phyloP scores from a whole-genome alignment of 225 moss, liverwort and hornwort species.

The Climacium dendroides region DNA sequence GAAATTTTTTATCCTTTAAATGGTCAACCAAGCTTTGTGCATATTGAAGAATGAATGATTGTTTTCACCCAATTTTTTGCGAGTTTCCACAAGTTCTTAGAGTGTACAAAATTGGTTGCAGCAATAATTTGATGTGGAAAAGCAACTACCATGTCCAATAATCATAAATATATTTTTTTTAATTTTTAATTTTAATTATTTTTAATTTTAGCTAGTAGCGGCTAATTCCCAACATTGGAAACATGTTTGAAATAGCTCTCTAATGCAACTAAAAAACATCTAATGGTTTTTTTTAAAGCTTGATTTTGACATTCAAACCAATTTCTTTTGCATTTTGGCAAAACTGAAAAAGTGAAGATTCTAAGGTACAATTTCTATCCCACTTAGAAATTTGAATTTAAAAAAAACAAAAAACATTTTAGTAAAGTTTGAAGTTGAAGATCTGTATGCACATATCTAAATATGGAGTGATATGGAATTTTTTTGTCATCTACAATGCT shows the following conservation, averaged over 20 bases:
- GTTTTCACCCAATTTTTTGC: too few species aligned
- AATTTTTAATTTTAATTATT: too few species aligned
- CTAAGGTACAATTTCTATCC: accelerated
- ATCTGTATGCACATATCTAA: background rate
- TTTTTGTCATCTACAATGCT: accelerated
- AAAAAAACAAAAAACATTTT: background rate
- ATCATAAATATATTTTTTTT: too few species aligned
- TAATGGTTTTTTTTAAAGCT: background rate
- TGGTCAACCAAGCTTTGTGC: background rate
- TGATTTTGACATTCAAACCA: background rate
- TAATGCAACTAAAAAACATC: too few species aligned
- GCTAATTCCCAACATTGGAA: too few species aligned
- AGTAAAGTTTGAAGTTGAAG: background rate
- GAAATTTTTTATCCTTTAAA: background rate
- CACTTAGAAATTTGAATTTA: background rate
- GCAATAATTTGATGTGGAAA: too few species aligned
- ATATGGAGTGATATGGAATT: accelerated
- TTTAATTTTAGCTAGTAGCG: too few species aligned
- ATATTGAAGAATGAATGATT: background rate
- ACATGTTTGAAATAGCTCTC: too few species aligned
- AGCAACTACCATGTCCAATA: too few species aligned
- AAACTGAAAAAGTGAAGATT: background rate
- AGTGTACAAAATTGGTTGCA: too few species aligned
- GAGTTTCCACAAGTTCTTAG: too few species aligned
- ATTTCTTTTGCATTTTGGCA: background rate